Evolutionary conservation across 2,329 filamentous ascomycete species (phyloP), one percentile per base, ranked within the genome.

Genomic region (Ophiostoma novo-ulmi): DNA sequence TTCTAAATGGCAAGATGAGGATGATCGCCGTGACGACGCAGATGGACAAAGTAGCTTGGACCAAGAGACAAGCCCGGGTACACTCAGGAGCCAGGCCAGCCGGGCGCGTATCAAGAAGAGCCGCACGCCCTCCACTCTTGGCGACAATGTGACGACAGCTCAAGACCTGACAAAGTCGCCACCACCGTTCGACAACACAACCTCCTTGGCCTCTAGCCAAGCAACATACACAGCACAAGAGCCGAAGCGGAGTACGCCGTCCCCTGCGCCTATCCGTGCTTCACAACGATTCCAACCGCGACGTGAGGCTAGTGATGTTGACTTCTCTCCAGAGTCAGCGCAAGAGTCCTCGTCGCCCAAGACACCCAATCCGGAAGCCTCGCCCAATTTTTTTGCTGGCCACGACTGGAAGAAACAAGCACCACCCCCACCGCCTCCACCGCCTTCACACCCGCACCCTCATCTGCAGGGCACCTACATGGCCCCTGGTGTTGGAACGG

Each of bases 281-380:
- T 11, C 63, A 22, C 63, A 67, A 22, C 44, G 71, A 73, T 68
- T 71, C 74, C 75, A 20, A 31, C 38, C 58, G 58, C 75, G 76
- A 31, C 26, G 79, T 78, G 38, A 80, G 78, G 73, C 78, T 17
- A 74, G 82, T 26, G 82, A 85, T 69, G 79, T 79, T 52, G 82
- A 84, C 71, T 81, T 83, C 75, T 89, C 83, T 8, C 83, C 82
- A 5, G 83, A 81, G 26, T 85, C 83, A 2, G 81, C 80, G 10
- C 80, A 82, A 75, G 82, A 85, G 72, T 83, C 86, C 0, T 89
- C 87, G 11, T 89, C 87, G 17, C 87, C 87, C 1, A 85, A 82
- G 76, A 89, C 88, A 11, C 87, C 88, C 4, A 88, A 84, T 0
- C 85, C 71, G 1, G 70, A 72, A 39, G 52, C 36, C 0, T 71